Evolutionary conservation across 108 stramenopile species (phyloP).

Genomic region (Pseudonitzschia delicatissima): DNA sequence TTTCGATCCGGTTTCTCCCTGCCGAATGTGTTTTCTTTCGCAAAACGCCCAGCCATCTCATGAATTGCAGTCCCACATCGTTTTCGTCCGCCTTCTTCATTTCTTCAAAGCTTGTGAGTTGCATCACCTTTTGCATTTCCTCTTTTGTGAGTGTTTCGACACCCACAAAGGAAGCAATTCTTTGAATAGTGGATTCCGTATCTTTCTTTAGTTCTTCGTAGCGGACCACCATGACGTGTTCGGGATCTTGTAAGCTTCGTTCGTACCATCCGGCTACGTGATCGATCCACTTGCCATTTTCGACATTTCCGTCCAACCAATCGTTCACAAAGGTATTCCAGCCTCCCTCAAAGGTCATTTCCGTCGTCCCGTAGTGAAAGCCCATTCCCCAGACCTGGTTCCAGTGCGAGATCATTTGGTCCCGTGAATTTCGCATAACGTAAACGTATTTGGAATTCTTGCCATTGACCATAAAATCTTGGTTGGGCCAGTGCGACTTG

Average conservation of each 20-base stretch:
- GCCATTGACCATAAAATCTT: not conserved
- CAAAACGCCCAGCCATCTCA: not conserved
- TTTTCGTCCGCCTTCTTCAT: constrained; percentile 2
- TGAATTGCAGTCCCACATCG: not conserved
- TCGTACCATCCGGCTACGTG: not conserved
- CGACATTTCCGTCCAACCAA: constrained; percentile 1
- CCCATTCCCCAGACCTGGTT: constrained; percentile 2
- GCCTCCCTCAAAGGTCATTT: not conserved
- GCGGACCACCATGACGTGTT: not conserved
- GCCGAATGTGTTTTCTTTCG: not conserved
- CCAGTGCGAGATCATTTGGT: constrained; percentile 5
- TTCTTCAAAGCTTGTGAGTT: not conserved
- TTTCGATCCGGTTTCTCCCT: not conserved
- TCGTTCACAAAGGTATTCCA: not conserved
- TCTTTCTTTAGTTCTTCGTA: not conserved
- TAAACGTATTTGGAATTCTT: not conserved
- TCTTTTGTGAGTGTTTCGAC: not conserved
- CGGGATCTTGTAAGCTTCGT: not conserved
- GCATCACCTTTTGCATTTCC: not conserved
- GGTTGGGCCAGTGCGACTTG: not conserved
- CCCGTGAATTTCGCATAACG: not conserved
- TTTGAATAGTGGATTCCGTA: not conserved
- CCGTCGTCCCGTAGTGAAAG: not conserved
- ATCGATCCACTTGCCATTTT: not conserved
- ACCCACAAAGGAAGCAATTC: not conserved